Evolutionary conservation across 495 filamentous ascomycete species (phyloP).

Genomic region (Thermothielavioides terrestris): DNA sequence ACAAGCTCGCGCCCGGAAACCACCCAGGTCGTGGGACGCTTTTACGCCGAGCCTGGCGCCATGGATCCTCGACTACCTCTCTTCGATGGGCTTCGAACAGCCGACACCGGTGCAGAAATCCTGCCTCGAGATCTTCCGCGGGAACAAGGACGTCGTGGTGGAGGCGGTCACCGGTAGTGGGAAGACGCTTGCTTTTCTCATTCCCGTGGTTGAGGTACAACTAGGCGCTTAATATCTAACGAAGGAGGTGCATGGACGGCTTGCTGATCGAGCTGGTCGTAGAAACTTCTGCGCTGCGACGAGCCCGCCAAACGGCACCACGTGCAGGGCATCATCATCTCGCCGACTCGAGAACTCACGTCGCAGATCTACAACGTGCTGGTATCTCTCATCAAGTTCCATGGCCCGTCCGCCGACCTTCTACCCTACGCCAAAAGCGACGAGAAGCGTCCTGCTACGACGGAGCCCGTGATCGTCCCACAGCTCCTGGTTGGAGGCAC

Average conservation of each 20-base stretch:
- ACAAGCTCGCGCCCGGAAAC: slow-evolving; percentile 29
- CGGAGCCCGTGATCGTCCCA: slow-evolving; percentile 56
- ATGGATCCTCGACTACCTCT: slow-evolving; percentile 83
- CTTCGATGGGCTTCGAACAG: slow-evolving; percentile 72
- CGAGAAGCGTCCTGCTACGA: slow-evolving; percentile 45
- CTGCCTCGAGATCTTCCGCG: slow-evolving; percentile 84
- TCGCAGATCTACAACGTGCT: slow-evolving; percentile 85
- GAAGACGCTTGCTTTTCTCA: slow-evolving; percentile 86
- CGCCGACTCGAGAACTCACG: slow-evolving; percentile 88
- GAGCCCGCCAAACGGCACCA: slow-evolving; percentile 81
- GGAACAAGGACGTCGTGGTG: slow-evolving; percentile 93
- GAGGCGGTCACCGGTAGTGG: slow-evolving; percentile 95
- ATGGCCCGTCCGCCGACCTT: slow-evolving; percentile 61
- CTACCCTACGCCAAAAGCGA: slow-evolving; percentile 41
- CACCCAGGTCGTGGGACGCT: slow-evolving; percentile 66
- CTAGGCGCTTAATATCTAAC: neutral
- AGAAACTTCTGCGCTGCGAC: slow-evolving; percentile 57
- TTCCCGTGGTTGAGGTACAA: slow-evolving; percentile 68
- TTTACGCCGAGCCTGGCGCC: slow-evolving; percentile 60
- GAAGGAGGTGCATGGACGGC: neutral
- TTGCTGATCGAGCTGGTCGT: neutral
- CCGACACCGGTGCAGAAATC: slow-evolving; percentile 94
- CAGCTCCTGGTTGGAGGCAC: slow-evolving; percentile 83
- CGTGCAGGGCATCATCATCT: slow-evolving; percentile 81
- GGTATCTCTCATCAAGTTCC: slow-evolving; percentile 66